These are phyloP conservation scores for Pseudophaeomoniella oleicola DNA, from an alignment of 2,329 filamentous ascomycete genomes.

Conservation along the genomic window DNA sequence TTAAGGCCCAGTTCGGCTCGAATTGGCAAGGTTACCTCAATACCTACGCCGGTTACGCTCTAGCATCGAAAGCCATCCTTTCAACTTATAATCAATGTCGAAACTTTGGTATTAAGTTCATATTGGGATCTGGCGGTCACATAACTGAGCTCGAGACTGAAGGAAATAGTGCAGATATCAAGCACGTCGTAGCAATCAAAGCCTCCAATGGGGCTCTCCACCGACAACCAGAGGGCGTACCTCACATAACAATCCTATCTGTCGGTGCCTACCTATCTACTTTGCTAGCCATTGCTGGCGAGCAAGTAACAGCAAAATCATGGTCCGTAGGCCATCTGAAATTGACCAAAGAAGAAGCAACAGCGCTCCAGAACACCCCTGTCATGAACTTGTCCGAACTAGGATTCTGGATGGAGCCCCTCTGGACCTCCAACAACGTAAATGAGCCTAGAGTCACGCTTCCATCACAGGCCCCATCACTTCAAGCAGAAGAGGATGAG, in stretches of 20 bases:
- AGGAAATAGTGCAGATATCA: conserved; percentile 3
- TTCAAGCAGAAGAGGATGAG: conserved; percentile 31
- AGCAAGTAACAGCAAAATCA: conserved; percentile 38
- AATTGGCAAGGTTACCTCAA: conserved; percentile 47
- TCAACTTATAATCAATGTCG: conserved; percentile 29
- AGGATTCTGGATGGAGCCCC: conserved; percentile 51
- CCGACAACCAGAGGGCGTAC: conserved; percentile 10
- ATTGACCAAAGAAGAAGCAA: conserved; percentile 39
- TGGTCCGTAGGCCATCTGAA: conserved; percentile 48
- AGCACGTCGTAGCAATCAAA: conserved; percentile 2
- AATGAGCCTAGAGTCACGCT: background rate
- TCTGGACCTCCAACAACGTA: background rate
- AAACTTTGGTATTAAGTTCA: conserved; percentile 28
- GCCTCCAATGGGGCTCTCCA: conserved; percentile 13
- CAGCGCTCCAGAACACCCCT: conserved; percentile 41
- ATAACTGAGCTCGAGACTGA: conserved; percentile 17
- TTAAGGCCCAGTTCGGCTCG: conserved; percentile 16
- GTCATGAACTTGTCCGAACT: conserved; percentile 47
- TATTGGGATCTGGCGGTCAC: conserved; percentile 25
- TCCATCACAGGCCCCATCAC: too few relatives aligned
- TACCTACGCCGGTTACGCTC: conserved; percentile 38
- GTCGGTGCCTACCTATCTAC: conserved; percentile 34
- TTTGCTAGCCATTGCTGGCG: conserved; percentile 34
- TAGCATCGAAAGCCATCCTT: conserved; percentile 33
- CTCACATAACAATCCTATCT: conserved; percentile 31